These are phyloP conservation scores for Neoboletus magnificus DNA, from an alignment of 768 basidiomycete genomes.

Conservation along the genomic window DNA sequence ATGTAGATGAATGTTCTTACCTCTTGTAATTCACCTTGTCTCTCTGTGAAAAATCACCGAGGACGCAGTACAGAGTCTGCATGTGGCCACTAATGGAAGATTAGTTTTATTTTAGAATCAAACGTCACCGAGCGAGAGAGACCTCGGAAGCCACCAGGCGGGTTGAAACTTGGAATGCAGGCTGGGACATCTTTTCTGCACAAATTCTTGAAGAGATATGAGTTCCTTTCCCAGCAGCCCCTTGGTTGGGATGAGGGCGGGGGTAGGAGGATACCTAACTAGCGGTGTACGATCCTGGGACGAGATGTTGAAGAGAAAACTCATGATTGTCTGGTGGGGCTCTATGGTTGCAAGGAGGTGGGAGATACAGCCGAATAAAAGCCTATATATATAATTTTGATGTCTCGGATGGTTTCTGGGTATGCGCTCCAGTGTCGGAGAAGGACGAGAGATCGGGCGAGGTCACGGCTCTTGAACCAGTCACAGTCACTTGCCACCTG, in stretches of 20 bases:
- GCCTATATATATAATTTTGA: neutral
- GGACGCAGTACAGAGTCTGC: constrained; percentile 31
- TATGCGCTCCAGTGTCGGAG: no score
- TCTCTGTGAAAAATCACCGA: constrained; percentile 31
- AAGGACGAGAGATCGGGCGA: neutral
- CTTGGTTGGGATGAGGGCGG: constrained; percentile 20
- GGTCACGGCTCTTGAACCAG: constrained; percentile 8
- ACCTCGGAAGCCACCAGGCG: constrained; percentile 35
- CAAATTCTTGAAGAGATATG: constrained; percentile 28
- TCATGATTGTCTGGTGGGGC: constrained; percentile 13
- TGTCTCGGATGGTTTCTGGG: constrained; percentile 5
- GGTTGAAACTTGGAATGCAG: constrained; percentile 27
- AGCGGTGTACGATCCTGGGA: constrained; percentile 12
- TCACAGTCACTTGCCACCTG: constrained; percentile 19
- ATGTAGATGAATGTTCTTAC: constrained; percentile 7
- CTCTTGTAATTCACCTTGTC: constrained; percentile 32
- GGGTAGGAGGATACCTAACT: constrained; percentile 19
- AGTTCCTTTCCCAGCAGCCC: constrained; percentile 4
- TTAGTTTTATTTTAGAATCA: constrained; percentile 13
- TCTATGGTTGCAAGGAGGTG: neutral
- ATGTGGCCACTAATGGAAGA: constrained; percentile 26
- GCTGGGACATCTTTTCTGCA: constrained; percentile 31
- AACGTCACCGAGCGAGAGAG: constrained; percentile 5
- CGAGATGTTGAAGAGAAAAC: constrained; percentile 14
- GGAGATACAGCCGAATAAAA: neutral